Conservation (phyloP, 2,329 filamentous ascomycete species). For the Ophiostoma angusticollis region DNA sequence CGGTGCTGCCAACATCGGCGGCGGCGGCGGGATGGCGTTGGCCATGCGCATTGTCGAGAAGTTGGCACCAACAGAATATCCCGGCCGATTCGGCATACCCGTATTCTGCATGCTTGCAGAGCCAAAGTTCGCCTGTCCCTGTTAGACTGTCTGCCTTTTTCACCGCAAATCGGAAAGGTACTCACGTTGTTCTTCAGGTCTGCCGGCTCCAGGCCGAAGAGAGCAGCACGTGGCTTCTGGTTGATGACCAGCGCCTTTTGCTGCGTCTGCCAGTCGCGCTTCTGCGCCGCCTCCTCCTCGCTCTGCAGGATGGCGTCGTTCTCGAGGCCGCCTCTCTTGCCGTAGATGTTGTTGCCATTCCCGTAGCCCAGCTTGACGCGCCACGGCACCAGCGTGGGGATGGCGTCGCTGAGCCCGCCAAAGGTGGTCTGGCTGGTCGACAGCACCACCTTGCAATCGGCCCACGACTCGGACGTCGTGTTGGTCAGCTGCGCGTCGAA, state of each 20-base stretch:
- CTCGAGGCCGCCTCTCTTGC: neutral
- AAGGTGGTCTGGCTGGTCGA: constrained; percentile 52
- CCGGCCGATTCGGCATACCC: too few relatives aligned
- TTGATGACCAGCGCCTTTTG: constrained; percentile 12
- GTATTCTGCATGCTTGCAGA: too few relatives aligned
- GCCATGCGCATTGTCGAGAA: too few relatives aligned
- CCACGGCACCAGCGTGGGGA: constrained; percentile 45
- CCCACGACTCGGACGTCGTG: constrained; percentile 50
- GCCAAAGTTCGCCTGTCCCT: too few relatives aligned
- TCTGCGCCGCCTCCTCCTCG: constrained; percentile 25
- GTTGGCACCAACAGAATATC: too few relatives aligned
- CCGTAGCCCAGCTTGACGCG: constrained; percentile 33
- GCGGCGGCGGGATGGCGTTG: neutral
- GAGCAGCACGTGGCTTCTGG: constrained; percentile 21
- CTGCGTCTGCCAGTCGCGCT: constrained; percentile 18
- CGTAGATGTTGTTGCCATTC: neutral
- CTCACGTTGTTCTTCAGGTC: too few relatives aligned
- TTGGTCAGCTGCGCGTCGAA: constrained; percentile 53
- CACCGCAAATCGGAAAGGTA: too few relatives aligned
- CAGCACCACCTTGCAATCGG: constrained; percentile 44
- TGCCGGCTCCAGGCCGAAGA: constrained; percentile 21
- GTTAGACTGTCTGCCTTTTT: too few relatives aligned
- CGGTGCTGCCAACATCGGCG: neutral
- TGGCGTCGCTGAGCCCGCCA: constrained; percentile 39
- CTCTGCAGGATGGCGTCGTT: constrained; percentile 24